These are phyloP conservation scores for Coemansia sp. DNA, from an alignment of 192 early-diverging fungal genomes.

Conservation along the genomic window DNA sequence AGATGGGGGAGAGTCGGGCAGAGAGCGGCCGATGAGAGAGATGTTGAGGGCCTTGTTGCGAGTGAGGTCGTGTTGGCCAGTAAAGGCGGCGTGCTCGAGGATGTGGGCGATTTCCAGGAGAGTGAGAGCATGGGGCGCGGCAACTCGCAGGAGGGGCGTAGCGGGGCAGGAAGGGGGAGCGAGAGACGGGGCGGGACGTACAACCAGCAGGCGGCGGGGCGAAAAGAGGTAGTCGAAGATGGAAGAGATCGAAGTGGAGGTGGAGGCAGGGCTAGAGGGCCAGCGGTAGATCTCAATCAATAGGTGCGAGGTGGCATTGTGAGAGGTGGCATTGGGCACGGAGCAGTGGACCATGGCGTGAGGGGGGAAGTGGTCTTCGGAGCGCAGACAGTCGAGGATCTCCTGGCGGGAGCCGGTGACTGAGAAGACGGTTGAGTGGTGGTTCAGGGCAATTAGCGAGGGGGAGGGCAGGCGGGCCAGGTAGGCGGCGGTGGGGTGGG, in stretches of 20 bases:
- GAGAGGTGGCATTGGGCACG: neutral
- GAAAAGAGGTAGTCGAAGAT: constrained; percentile 13
- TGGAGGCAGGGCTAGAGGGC: neutral
- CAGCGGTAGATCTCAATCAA: constrained; percentile 18
- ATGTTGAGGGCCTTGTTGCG: constrained; percentile 43
- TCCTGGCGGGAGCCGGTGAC: constrained; percentile 19
- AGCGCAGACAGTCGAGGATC: constrained; percentile 21
- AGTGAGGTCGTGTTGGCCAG: constrained; percentile 14
- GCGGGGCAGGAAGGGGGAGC: constrained; percentile 8
- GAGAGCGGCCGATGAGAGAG: constrained; percentile 35
- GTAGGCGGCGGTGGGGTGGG: constrained; percentile 28
- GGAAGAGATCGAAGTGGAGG: neutral
- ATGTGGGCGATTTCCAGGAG: constrained; percentile 32
- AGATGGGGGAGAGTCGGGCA: neutral
- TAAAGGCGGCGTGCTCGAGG: neutral
- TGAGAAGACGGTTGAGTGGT: constrained; percentile 22
- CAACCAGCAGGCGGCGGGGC: constrained; percentile 22
- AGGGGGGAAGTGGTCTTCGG: constrained; percentile 1
- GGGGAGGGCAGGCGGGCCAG: constrained; percentile 7
- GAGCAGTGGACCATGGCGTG: constrained; percentile 24
- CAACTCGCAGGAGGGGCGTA: constrained; percentile 25
- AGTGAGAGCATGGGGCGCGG: constrained; percentile 30
- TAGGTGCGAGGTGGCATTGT: constrained; percentile 8
- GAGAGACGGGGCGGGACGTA: constrained; percentile 11
- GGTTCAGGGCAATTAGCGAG: constrained; percentile 12